Evolutionary conservation across 257 asterid species (phyloP).

Genomic region (Nicotiana attenuata): DNA sequence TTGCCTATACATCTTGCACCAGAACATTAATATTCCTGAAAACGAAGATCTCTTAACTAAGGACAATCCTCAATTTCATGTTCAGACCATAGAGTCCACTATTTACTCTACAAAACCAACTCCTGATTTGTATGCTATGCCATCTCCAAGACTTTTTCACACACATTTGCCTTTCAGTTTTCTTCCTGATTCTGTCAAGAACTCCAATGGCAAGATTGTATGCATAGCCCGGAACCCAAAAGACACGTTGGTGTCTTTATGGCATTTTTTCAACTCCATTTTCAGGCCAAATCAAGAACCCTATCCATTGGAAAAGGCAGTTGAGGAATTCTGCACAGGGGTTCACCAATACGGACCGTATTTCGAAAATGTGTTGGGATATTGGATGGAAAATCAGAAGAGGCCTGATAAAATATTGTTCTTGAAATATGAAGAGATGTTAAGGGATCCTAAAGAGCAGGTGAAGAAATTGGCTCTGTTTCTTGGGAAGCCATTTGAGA

Average conservation of each 20-base stretch:
- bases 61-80: constrained; percentile 27
- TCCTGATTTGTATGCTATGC: constrained; percentile 19
- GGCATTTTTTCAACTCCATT: constrained; percentile 35
- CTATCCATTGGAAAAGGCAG: constrained; percentile 27
- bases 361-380: constrained; percentile 30
- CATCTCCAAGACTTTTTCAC: constrained; percentile 34
- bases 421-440: constrained; percentile 33
- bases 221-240: constrained; percentile 35
- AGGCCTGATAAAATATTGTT: constrained; percentile 28
- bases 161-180: constrained; percentile 27
- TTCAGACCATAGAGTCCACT: constrained; percentile 25
- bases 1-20: constrained; percentile 19
- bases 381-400: constrained; percentile 21
- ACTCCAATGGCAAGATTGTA: constrained; percentile 23
- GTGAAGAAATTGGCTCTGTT: constrained; percentile 29
- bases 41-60: constrained; percentile 16
- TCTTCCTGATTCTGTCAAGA: constrained; percentile 19
- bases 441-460: constrained; percentile 20
- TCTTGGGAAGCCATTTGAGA: constrained; percentile 24
- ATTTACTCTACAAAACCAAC: constrained; percentile 18
- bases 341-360: constrained; percentile 35
- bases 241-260: constrained; percentile 27
- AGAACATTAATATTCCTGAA: not conserved
- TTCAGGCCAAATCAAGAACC: constrained; percentile 23
- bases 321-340: constrained; percentile 30